These are phyloP conservation scores for Globisporangium recalcitrans DNA, from an alignment of 352 stramenopile species.

Conservation along the genomic window DNA sequence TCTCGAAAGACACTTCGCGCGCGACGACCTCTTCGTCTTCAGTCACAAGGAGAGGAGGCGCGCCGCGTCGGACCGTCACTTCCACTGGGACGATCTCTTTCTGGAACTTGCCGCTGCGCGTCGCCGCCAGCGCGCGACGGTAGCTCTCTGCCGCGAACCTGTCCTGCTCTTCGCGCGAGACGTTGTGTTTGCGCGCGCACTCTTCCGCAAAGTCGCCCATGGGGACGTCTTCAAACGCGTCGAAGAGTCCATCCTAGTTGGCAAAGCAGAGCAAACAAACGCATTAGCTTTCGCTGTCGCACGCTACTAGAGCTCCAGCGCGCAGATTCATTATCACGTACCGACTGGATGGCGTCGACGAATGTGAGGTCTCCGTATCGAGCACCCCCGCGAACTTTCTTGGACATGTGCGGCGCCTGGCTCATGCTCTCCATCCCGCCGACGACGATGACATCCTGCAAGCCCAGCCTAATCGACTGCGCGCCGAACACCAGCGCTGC, in stretches of 20 bases:
- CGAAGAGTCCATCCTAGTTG: conserved; percentile 90
- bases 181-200: conserved; percentile 77
- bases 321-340: conserved; percentile 14
- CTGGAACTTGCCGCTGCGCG: conserved; percentile 57
- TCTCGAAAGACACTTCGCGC: conserved; percentile 75
- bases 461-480: conserved; percentile 85
- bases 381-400: conserved; percentile 64
- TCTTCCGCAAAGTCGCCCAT: conserved; percentile 95
- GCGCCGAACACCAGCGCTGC: conserved; percentile 74
- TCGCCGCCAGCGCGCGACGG: conserved; percentile 57
- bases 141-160: conserved; percentile 91
- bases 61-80: conserved; percentile 48
- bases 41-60: conserved; percentile 20
- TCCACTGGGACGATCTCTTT: conserved; percentile 84
- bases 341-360: conserved; percentile 79
- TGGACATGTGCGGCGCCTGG: conserved; percentile 90
- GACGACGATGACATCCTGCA: conserved; percentile 77
- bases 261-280: neutral
- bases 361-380: conserved; percentile 86
- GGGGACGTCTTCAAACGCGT: conserved; percentile 90
- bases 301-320: neutral
- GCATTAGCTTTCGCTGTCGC: conserved; percentile 1
- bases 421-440: conserved; percentile 95
- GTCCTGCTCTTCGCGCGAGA: conserved; percentile 92
- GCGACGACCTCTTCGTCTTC: conserved; percentile 89